Conservation (phyloP, 1,284 basidiomycete species). For the Porogramme epimiltina region DNA sequence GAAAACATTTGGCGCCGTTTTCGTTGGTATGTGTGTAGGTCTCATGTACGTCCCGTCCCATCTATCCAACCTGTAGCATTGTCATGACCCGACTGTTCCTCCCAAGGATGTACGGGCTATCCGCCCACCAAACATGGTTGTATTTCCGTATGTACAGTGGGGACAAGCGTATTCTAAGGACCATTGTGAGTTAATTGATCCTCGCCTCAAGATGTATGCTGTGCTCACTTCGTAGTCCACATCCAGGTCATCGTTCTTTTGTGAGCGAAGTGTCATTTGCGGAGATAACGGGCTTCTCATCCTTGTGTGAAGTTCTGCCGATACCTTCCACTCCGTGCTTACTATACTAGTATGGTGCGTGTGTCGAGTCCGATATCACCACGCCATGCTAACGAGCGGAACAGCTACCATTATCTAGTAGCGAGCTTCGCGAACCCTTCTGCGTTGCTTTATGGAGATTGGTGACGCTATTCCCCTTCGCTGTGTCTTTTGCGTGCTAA, state of each 20-base stretch:
- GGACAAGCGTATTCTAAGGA: background rate
- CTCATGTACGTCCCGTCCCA: background rate
- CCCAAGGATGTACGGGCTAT: background rate
- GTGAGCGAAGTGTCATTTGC: background rate
- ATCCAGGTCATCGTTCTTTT: background rate
- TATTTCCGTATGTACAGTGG: background rate
- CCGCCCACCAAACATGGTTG: background rate
- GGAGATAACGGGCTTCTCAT: background rate
- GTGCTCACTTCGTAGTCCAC: background rate
- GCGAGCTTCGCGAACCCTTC: too few relatives aligned
- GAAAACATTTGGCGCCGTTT: background rate
- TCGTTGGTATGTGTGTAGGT: background rate
- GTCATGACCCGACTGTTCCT: too few relatives aligned
- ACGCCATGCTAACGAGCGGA: background rate
- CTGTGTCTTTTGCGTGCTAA: too few relatives aligned
- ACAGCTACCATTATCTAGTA: background rate
- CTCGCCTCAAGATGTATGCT: background rate
- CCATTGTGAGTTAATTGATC: background rate
- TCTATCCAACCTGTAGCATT: background rate
- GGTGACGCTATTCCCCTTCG: too few relatives aligned
- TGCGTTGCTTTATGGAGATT: too few relatives aligned
- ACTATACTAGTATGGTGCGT: background rate
- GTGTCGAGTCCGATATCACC: background rate
- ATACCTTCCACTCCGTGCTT: background rate
- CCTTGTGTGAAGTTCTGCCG: background rate